Conservation (phyloP, 352 stramenopile species). For the Globisporangium nunn region DNA sequence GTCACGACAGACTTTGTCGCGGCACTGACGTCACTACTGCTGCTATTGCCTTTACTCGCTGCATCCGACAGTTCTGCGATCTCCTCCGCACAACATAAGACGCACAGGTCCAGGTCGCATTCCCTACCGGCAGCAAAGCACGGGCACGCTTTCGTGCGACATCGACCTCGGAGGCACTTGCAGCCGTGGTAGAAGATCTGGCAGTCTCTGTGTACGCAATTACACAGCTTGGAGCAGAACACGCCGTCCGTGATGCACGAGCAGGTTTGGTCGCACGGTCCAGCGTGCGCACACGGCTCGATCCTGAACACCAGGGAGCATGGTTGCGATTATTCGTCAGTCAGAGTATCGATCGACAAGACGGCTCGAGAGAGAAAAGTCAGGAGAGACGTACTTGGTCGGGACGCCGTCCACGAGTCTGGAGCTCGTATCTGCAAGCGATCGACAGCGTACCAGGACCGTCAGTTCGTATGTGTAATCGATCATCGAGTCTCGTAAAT, state of each 20-base stretch:
- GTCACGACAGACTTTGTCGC: neutral
- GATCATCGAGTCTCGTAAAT: neutral
- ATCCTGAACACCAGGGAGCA: slow-evolving; percentile 29
- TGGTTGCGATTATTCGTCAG: neutral
- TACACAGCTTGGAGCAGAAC: slow-evolving; percentile 92
- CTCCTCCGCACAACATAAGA: slow-evolving; percentile 59
- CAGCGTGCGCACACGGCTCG: slow-evolving; percentile 81
- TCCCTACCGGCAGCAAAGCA: slow-evolving; percentile 89
- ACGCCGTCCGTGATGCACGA: slow-evolving; percentile 79
- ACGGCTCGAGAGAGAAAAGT: neutral
- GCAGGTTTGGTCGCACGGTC: slow-evolving; percentile 82
- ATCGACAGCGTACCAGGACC: slow-evolving; percentile 4
- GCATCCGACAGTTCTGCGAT: slow-evolving; percentile 17
- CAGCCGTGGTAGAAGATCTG: slow-evolving; percentile 88
- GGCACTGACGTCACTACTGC: neutral
- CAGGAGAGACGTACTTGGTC: slow-evolving; percentile 33
- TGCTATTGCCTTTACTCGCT: neutral
- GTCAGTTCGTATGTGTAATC: neutral
- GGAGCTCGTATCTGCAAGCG: slow-evolving; percentile 26
- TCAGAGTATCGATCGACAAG: neutral
- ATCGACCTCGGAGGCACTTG: slow-evolving; percentile 75
- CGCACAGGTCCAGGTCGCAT: slow-evolving; percentile 92
- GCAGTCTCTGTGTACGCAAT: slow-evolving; percentile 69
- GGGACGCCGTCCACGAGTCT: slow-evolving; percentile 37
- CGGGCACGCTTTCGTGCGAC: slow-evolving; percentile 79